A percentile compares a stretch with the other conserved stretches of the same genome.
These are phyloP conservation scores for Bipolaris gigantea DNA, from an alignment of 2,329 filamentous ascomycete genomes.

Conservation along the genomic window DNA sequence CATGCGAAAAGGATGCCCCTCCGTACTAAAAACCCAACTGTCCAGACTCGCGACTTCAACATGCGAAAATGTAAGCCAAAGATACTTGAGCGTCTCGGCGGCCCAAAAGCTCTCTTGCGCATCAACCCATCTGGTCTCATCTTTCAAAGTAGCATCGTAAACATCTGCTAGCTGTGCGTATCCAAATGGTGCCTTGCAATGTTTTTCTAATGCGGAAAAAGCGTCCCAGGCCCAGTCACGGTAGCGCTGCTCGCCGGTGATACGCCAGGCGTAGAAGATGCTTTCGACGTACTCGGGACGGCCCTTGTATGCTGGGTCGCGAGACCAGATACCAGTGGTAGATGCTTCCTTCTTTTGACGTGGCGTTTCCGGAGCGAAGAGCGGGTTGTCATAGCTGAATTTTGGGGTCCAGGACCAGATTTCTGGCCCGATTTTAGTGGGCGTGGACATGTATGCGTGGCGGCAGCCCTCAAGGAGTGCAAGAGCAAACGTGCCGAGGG, in stretches of 20 bases:
- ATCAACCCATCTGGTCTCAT: slow-evolving; percentile 38
- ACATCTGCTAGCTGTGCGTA: slow-evolving; percentile 46
- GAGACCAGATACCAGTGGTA: slow-evolving; percentile 40
- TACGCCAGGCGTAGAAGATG: slow-evolving; percentile 48
- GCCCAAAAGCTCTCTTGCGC: slow-evolving; percentile 47
- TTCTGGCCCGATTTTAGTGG: slow-evolving; percentile 46
- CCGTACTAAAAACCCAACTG: slow-evolving; percentile 51
- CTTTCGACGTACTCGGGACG: slow-evolving; percentile 47
- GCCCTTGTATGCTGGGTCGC: slow-evolving; percentile 38
- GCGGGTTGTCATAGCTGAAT: slow-evolving; percentile 36
- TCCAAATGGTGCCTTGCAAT: slow-evolving; percentile 45
- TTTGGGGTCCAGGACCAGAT: slow-evolving; percentile 46
- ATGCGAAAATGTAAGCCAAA: slow-evolving; percentile 46
- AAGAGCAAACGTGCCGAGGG: slow-evolving; percentile 42
- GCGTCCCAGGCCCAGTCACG: slow-evolving; percentile 50
- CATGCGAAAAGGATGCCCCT: slow-evolving; percentile 47
- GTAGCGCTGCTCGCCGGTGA: slow-evolving; percentile 46
- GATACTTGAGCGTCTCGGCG: slow-evolving; percentile 48
- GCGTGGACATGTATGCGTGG: slow-evolving; percentile 43
- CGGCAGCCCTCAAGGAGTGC: slow-evolving; percentile 47
- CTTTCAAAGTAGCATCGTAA: slow-evolving; percentile 22
- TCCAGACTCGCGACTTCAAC: slow-evolving; percentile 44
- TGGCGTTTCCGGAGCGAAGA: slow-evolving; percentile 31
- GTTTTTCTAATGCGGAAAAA: slow-evolving; percentile 41
- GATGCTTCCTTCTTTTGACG: slow-evolving; percentile 36